phyloP scores from a whole-genome alignment of 495 filamentous ascomycete species.

The Daldinia caldariorum region DNA sequence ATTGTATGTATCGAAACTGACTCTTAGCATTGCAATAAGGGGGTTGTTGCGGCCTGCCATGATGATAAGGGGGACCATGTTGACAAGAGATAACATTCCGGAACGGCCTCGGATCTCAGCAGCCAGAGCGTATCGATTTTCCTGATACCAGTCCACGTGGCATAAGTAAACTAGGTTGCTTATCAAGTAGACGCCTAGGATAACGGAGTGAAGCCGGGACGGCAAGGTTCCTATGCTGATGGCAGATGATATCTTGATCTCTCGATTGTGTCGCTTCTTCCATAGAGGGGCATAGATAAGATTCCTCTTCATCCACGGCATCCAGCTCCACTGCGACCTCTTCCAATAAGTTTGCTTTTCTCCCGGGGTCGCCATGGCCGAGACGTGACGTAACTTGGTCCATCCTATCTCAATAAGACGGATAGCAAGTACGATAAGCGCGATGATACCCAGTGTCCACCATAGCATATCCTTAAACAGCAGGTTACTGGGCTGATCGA shows the following conservation, averaged over 20 bases:
- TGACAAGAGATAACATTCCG: conserved; percentile 78
- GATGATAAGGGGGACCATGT: conserved; percentile 82
- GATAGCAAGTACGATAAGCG: conserved; percentile 55
- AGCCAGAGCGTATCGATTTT: conserved; percentile 62
- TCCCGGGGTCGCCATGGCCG: conserved; percentile 57
- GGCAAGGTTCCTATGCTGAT: conserved; percentile 88
- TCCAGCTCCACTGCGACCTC: conserved; percentile 57
- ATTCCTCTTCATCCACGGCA: conserved; percentile 75
- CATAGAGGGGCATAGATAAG: conserved; percentile 87
- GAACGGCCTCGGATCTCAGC: conserved; percentile 76
- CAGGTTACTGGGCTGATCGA: conserved; percentile 60
- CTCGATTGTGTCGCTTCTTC: conserved; percentile 83
- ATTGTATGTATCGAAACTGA: conserved; percentile 93
- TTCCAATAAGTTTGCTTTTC: conserved; percentile 62
- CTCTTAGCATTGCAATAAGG: conserved; percentile 73
- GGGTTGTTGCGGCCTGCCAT: conserved; percentile 87
- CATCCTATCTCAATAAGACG: conserved; percentile 57
- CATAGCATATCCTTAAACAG: conserved; percentile 59
- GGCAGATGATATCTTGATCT: conserved; percentile 79
- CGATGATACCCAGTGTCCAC: conserved; percentile 61
- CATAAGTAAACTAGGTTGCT: conserved; percentile 74
- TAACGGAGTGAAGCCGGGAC: conserved; percentile 78
- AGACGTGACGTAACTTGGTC: conserved; percentile 58
- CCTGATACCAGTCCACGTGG: conserved; percentile 65
- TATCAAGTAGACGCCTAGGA: conserved; percentile 70